Percentiles rank a stretch among this genome's conserved stretches.
Conservation (phyloP, 139 green algal genomes). For the Closterium sp. region DNA sequence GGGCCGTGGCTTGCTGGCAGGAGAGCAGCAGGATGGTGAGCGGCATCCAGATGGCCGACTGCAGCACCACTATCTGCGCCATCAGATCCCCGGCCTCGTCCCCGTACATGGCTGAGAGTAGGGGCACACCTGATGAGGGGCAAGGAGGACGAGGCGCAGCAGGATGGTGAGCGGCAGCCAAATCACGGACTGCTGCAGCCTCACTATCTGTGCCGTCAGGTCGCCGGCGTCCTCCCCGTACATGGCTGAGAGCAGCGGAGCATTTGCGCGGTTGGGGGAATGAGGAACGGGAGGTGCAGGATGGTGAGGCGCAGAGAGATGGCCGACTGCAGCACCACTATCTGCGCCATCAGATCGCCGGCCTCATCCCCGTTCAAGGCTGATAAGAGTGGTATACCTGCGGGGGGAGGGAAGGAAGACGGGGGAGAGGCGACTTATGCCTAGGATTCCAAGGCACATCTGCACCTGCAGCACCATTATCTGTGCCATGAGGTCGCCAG, state of each 20-base stretch:
- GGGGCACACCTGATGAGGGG: constrained; percentile 27
- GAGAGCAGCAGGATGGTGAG: background rate
- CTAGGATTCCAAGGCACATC: background rate
- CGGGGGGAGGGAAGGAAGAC: too few relatives aligned
- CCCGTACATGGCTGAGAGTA: constrained; percentile 26
- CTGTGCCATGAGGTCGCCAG: background rate
- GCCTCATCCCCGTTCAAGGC: constrained; percentile 20
- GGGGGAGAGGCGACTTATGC: too few relatives aligned
- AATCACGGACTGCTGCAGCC: too few relatives aligned
- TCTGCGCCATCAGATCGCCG: constrained; percentile 24
- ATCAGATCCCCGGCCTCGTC: constrained; percentile 4
- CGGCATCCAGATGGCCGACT: background rate
- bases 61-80: constrained; percentile 27
- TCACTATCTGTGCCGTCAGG: background rate
- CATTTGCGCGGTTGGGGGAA: too few relatives aligned
- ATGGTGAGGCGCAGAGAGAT: background rate
- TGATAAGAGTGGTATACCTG: constrained; percentile 15
- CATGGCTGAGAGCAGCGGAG: background rate
- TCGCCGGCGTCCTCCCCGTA: background rate
- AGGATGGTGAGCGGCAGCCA: too few relatives aligned
- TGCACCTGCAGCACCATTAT: background rate
- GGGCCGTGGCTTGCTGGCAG: background rate
- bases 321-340: constrained; percentile 13
- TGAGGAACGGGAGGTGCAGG: too few relatives aligned
- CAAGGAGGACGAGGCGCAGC: too few relatives aligned